Base-by-base conservation (phyloP, 225 moss, liverwort and hornwort genomes). In the Bryoerythrophyllum caledonicum region DNA sequence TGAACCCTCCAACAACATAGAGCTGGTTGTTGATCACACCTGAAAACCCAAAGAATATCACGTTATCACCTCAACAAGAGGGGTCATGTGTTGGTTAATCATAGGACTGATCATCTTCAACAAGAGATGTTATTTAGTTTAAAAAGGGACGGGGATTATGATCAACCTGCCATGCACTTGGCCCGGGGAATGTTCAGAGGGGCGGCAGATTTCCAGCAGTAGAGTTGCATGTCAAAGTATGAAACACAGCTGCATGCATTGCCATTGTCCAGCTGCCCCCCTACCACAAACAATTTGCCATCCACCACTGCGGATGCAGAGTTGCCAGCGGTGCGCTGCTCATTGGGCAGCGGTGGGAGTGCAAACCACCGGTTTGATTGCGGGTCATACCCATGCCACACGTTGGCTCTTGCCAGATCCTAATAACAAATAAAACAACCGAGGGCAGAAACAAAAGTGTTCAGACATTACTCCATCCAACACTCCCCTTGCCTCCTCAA, bases 311-410 rank as follows among this genome's bases (percentile, higher is more conserved):
- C 96, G 60, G 96, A 93, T 21, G 96, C 96, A 70, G 93, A 96
- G 76, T 90, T 92, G 63, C 91, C 82, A 69, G 96, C 93, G 46
- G 93, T 92, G 80, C 87, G 86, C 76, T 96, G 96, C 70, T 93
- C 93, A 80, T 93, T 88, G 67, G 93, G 93, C 38, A 96, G 76
- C 25, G 90, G 79, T 35, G 96, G 96, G 35, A 96, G 90, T 63
- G 91, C 89, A 83, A 96, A 96, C 96, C 96, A 96, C 80, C 90
- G 89, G 70, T 93, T 90, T 75, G 93, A 90, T 59, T 83, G 76
- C 38, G 96, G 96, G 78, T 96, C 96, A 85, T 91, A 96, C 46
- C 96, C 96, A 76, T 96, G 96, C 96, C 96, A 96, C 76, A 96
- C 93, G 79, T 96, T 96, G 86, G 87, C 87, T 85, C 91, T 89